These are phyloP conservation scores for Candida nemodendra DNA, from an alignment of 805 yeast genomes.

Conservation along the genomic window DNA sequence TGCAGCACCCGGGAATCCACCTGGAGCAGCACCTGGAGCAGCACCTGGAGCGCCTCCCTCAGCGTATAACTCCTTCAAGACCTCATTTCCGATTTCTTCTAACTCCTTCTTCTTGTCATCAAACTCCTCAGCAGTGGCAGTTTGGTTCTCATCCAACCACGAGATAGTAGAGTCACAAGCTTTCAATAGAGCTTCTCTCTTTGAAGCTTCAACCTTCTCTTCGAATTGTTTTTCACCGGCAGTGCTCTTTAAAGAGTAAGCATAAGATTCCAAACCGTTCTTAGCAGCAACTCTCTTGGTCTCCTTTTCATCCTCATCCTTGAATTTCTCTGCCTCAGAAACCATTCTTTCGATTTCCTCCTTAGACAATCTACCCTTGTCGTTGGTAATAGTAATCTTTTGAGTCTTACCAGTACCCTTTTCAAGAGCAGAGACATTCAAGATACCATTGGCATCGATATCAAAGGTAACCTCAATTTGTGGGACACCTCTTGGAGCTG, in stretches of 20 bases:
- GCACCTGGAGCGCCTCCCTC: conserved; percentile 84
- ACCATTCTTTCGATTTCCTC: conserved; percentile 66
- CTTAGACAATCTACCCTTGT: conserved; percentile 56
- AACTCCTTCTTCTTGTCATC: conserved; percentile 94
- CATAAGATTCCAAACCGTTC: conserved; percentile 57
- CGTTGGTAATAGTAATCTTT: conserved; percentile 47
- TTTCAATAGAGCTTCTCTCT: conserved; percentile 59
- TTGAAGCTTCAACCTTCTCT: conserved; percentile 40
- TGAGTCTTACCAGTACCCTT: conserved; percentile 53
- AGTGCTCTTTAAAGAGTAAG: conserved; percentile 52
- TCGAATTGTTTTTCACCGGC: conserved; percentile 38
- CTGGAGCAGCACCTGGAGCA: conserved; percentile 50
- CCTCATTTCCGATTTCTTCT: conserved; percentile 93
- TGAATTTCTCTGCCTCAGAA: conserved; percentile 60
- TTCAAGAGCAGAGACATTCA: conserved; percentile 58
- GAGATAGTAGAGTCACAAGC: conserved; percentile 75
- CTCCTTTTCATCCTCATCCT: conserved; percentile 62
- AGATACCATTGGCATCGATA: conserved; percentile 78
- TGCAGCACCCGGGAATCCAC: conserved; percentile 39
- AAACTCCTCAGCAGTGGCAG: conserved; percentile 91
- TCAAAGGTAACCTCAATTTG: conserved; percentile 76
- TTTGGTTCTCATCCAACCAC: conserved; percentile 93
- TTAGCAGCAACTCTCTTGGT: conserved; percentile 54
- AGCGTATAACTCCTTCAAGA: conserved; percentile 94
- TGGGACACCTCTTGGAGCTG: conserved; percentile 76